Percentiles rank a stretch among this genome's conserved stretches.
phyloP scores from a whole-genome alignment of 305 asterid genomes.

The Andrographis paniculata region DNA sequence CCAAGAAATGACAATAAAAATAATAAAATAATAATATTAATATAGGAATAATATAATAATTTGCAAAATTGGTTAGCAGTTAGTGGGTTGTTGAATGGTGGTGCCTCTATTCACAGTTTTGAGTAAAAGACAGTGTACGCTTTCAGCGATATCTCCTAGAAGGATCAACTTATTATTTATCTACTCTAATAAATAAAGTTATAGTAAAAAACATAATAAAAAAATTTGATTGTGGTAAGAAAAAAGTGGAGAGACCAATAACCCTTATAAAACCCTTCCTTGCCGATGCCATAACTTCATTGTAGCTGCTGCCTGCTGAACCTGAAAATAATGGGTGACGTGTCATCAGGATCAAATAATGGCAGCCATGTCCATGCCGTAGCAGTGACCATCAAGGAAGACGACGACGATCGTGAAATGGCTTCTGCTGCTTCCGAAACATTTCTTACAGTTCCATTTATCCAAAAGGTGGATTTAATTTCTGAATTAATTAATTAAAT shows the following conservation, averaged over 20 bases:
- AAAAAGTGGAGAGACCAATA: no score
- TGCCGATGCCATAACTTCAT: no score
- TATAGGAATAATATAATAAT: no score
- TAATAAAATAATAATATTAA: no score
- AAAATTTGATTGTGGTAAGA: no score
- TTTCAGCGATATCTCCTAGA: constrained; percentile 25
- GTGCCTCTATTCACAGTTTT: constrained; percentile 7
- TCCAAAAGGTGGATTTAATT: constrained; percentile 40
- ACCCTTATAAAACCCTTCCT: no score
- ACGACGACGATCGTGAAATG: constrained; percentile 9
- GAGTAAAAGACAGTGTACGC: constrained; percentile 21
- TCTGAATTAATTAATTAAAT: not conserved
- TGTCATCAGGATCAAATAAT: constrained; percentile 23
- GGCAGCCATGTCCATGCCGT: constrained; percentile 32
- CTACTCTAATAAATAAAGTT: no score
- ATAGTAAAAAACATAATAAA: no score
- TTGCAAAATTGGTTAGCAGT: no score
- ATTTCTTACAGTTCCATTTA: constrained; percentile 40
- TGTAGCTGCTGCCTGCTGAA: no score
- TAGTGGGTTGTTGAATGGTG: constrained; percentile 36
- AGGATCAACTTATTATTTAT: no score
- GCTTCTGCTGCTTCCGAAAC: constrained; percentile 20
- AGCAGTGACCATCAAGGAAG: constrained; percentile 31
- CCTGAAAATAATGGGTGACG: constrained; percentile 24
- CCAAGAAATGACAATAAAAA: no score